Evolutionary conservation across 2,329 filamentous ascomycete species (phyloP), one percentile per base, ranked within the genome.

Genomic region (Fusarium penzigii): DNA sequence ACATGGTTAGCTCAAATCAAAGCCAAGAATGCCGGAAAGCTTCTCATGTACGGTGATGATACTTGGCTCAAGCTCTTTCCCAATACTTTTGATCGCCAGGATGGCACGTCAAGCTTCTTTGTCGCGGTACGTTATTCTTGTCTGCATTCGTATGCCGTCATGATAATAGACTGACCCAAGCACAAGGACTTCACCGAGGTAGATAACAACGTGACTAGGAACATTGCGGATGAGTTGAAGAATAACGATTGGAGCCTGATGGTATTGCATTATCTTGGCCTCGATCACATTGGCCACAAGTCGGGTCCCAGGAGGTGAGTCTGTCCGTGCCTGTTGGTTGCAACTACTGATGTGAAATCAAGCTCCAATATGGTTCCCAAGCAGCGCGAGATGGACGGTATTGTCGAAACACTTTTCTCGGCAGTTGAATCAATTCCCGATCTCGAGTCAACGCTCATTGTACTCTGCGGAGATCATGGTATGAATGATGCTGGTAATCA

Each of bases 401-500:
- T 97, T 56, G 86, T 97, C 39, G 78, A 79, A 55, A 75, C 83
- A 51, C 87, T 99, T 25, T 97, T 90, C 66, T 75, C 79, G 12
- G 88, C 90, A 7, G 88, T 99, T 58, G 81, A 88, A 65, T 79
- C 79, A 5, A 75, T 89, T 50, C 68, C 80, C 1, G 88, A 96
- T 69, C 83, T 97, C 1, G 68, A 83, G 32, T 88, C 89, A 5
- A 92, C 93, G 0, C 75, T 99, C 2, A 81, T 99, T 42, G 86
- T 99, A 3, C 74, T 99, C 7, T 91, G 88, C 51, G 94, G 94
- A 50, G 95, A 99, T 65, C 94, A 99, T 68, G 94, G 94, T n/a
- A 99, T 99, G 94, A 99, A 97, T 63, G 93, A 97, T 63, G 94
- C 90, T 17, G 94, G 94, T 3, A 97, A 97, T 62, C 94, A 99